Base-by-base conservation (phyloP, 805 yeast species). In the Wickerhamiella cacticola region DNA sequence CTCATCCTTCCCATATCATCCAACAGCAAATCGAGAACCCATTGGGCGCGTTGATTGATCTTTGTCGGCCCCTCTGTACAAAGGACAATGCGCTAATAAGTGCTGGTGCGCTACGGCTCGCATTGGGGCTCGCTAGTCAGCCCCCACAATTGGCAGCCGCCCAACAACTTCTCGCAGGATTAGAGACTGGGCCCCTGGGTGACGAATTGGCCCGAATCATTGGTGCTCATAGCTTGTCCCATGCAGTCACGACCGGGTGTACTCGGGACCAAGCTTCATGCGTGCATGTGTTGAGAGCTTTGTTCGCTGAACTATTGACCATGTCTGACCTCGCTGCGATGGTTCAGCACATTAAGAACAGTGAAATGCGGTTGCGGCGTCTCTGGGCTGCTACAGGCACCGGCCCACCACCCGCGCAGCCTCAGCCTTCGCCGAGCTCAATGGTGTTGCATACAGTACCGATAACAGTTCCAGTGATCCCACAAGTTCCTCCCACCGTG, bases 141-240 rank as follows among this genome's bases (percentile, higher is more conserved):
- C 29, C 26, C 12, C 19, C 5, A 15, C 42, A 45, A 13, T 5
- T 18, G 4, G 7, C 43, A 1, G 21, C 26, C 2, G 29, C 39
- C 16, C 43, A 36, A 16, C 16, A n/a, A 8, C 15, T 46, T 3
- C 28, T 46, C 12, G 23, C 22, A 10, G 26, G 39, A 3, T 26
- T 46, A 10, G 49, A 46, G 41, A 12, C 34, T 12, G 49, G 49
- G 6, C 28, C 46, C 10, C 31, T 46, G 10, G 49, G 49, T 24
- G 49, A 41, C 18, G 49, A 40, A 25, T 22, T 46, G 22, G 40
- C 49, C 2, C 47, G 47, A 1, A 28, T 33, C n/a, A 35, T 21
- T 26, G 35, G 41, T 35, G 19, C 18, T 18, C 24, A 28, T 25
- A 31, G 31, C 35, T 10, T 44, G 15, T 12, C 18, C 19, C 41